Conservation (phyloP, 2,329 filamentous ascomycete species). For the Setomelanomma holmii region DNA sequence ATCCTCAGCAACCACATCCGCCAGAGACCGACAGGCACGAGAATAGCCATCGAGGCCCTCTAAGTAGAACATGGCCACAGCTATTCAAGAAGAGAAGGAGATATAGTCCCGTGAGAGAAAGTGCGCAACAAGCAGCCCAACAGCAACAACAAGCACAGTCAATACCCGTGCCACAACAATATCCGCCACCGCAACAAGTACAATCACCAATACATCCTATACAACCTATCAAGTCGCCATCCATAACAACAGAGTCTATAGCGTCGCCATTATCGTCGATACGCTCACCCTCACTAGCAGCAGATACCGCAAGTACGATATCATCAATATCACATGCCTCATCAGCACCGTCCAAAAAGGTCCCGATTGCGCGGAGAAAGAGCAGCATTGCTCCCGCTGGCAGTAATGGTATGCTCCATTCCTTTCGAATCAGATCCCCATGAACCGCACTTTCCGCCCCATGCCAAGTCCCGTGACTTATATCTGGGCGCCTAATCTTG, state of each 20-base stretch:
- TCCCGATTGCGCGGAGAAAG: slow-evolving; percentile 31
- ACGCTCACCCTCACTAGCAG: slow-evolving; percentile 24
- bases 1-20: slow-evolving; percentile 19
- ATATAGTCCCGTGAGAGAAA: slow-evolving; percentile 39
- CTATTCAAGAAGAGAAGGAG: slow-evolving; percentile 41
- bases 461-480: slow-evolving; percentile 9
- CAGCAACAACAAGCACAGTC: slow-evolving; percentile 10
- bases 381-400: slow-evolving; percentile 28
- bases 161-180: slow-evolving; percentile 5
- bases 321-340: slow-evolving; percentile 33
- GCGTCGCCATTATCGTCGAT: slow-evolving; percentile 21
- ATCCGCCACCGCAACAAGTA: neutral
- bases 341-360: slow-evolving; percentile 29
- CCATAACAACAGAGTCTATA: slow-evolving; percentile 15
- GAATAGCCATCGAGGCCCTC: slow-evolving; percentile 28
- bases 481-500: too few relatives aligned
- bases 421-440: neutral
- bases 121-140: slow-evolving; percentile 27
- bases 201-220: slow-evolving; percentile 25
- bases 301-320: slow-evolving; percentile 33
- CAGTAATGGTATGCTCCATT: slow-evolving; percentile 27
- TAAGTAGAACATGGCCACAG: slow-evolving; percentile 40
- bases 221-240: slow-evolving; percentile 21
- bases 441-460: neutral
- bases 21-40: slow-evolving; percentile 26